phyloP scores from a whole-genome alignment of 805 yeast species.

The Spathaspora boniae region DNA sequence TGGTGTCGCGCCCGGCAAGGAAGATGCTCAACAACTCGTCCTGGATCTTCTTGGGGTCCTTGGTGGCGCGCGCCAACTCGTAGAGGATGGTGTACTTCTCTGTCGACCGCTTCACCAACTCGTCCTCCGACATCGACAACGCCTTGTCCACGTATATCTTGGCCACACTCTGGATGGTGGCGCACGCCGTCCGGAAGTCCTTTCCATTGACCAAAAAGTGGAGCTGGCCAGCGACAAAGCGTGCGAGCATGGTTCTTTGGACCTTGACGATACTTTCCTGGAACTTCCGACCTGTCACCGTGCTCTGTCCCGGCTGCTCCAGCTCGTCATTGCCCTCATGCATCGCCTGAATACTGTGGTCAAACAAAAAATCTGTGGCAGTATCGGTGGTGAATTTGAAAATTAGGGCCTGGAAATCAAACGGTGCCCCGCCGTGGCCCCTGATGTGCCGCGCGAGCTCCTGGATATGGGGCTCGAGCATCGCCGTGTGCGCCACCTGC shows the following conservation, averaged over 20 bases:
- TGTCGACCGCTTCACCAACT: constrained; percentile 18
- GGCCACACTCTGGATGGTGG: not conserved
- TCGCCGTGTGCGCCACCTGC: constrained; percentile 37
- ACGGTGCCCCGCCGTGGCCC: constrained; percentile 19
- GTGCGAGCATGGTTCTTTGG: constrained; percentile 26
- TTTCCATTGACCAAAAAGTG: constrained; percentile 20
- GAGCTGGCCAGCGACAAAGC: constrained; percentile 20
- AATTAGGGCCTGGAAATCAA: constrained; percentile 38
- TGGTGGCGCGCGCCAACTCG: constrained; percentile 35
- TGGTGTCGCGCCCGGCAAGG: constrained; percentile 43
- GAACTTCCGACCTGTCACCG: constrained; percentile 29
- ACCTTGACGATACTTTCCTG: constrained; percentile 32
- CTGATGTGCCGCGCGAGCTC: constrained; percentile 28
- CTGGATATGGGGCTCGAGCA: constrained; percentile 39
- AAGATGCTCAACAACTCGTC: constrained; percentile 38
- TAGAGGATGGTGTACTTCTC: constrained; percentile 33
- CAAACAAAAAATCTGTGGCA: constrained; percentile 40
- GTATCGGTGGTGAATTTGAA: constrained; percentile 38
- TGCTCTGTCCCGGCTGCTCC: constrained; percentile 3
- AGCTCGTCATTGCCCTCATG: constrained; percentile 8
- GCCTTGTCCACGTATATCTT: constrained; percentile 29
- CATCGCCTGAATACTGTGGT: constrained; percentile 34
- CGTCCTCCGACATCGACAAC: constrained; percentile 20
- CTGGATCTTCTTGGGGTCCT: constrained; percentile 30
- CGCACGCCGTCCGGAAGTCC: constrained; percentile 24